Percentiles rank a stretch among this genome's conserved stretches.
Evolutionary conservation across 176 grass and related monocot genomes (phyloP).

Genomic region (Eragrostis curvula): DNA sequence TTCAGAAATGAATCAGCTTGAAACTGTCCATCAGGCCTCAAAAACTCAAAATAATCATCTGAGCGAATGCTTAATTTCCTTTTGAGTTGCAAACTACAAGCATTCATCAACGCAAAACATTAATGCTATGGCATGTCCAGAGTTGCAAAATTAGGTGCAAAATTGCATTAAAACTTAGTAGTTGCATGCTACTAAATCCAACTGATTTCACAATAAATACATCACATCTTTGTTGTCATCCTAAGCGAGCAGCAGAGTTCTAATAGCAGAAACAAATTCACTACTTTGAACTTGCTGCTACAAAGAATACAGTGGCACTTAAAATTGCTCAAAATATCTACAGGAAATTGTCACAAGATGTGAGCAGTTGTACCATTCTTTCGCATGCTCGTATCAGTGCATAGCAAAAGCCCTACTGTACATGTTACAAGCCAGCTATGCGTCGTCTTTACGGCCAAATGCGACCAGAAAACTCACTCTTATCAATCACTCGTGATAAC

Average conservation of each 20-base stretch:
- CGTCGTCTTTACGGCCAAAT: constrained; percentile 30
- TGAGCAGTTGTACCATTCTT: neutral
- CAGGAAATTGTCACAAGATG: constrained; percentile 17
- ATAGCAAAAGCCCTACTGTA: constrained; percentile 46
- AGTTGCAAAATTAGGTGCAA: neutral
- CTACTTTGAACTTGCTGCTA: neutral
- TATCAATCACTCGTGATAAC: neutral
- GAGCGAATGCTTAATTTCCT: no score
- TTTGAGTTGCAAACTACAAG: no score
- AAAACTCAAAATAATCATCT: no score
- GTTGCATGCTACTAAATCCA: neutral
- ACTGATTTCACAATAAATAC: neutral
- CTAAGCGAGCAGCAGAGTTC: neutral
- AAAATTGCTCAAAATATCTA: constrained; percentile 42
- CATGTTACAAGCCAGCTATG: constrained; percentile 46
- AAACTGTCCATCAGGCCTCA: no score
- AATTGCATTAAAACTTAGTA: neutral
- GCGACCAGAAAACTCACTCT: neutral
- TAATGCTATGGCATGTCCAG: neutral
- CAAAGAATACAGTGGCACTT: constrained; percentile 21
- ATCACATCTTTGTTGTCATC: no score
- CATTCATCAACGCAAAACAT: no score
- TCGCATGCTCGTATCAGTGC: constrained; percentile 30
- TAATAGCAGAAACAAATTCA: neutral
- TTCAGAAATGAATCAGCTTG: no score